These are phyloP conservation scores for Lentinula sp. DNA, from an alignment of 768 basidiomycete genomes.

Conservation along the genomic window DNA sequence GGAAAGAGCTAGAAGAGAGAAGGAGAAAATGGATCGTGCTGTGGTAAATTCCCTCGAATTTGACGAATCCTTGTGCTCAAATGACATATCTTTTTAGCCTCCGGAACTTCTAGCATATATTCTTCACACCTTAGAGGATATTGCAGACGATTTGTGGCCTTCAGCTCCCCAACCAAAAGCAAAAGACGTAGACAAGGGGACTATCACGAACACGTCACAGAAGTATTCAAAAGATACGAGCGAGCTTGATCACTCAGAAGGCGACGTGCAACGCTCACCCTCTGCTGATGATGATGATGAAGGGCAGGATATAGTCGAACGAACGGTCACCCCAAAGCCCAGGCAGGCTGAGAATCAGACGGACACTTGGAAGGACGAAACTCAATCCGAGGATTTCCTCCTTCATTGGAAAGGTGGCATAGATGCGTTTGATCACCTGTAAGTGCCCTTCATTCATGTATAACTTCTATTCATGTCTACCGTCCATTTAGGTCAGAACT, in stretches of 20 bases:
- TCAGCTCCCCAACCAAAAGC: constrained; percentile 2
- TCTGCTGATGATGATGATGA: background rate
- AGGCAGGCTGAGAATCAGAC: background rate
- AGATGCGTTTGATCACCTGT: constrained; percentile 55
- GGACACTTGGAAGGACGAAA: background rate
- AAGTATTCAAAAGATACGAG: background rate
- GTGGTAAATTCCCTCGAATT: constrained; percentile 44
- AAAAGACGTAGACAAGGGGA: background rate
- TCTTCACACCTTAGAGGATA: constrained; percentile 44
- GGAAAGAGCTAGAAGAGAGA: constrained; percentile 54
- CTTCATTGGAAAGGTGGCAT: constrained; percentile 32
- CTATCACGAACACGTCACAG: background rate
- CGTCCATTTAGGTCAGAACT: background rate
- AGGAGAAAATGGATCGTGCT: constrained; percentile 52
- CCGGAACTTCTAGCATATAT: constrained; percentile 60
- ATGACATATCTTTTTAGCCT: constrained; percentile 36
- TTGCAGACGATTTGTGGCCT: constrained; percentile 52
- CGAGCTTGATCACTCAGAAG: background rate
- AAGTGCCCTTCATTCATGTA: constrained; percentile 25
- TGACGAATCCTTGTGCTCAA: constrained; percentile 10
- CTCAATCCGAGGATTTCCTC: background rate
- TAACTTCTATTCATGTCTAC: background rate
- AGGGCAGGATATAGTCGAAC: background rate
- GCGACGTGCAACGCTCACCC: background rate
- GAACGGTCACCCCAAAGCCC: background rate